Evolutionary conservation across 208 protist genomes (phyloP), one percentile per base, ranked within the genome.

Genomic region (Perkinsela sp.): DNA sequence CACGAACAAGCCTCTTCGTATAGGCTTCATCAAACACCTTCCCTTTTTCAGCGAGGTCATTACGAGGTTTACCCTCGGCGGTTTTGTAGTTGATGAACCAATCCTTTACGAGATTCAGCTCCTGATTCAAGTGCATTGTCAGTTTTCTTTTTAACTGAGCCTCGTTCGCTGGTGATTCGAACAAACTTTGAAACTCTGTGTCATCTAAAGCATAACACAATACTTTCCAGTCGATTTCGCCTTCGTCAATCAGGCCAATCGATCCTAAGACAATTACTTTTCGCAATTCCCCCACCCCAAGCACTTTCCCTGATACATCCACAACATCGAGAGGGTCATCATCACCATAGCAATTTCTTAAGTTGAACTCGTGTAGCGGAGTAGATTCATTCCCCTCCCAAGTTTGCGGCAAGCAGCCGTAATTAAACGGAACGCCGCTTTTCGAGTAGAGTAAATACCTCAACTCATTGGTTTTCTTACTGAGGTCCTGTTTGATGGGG

Each of bases 341-440:
- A 72, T 95, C 90, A 31, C 90, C 90, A 31, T 73, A 74, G 67
- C 89, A 89, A 31, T 80, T 75, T 22, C 22, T 57, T 57, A 6
- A 22, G 13, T 6, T 57, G 40, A 57, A 57, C 31, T 68, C 69
- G 29, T 66, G 15, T 2, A 88, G 78, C 57, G 90, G 82, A 0
- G 88, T 94, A 77, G 89, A 90, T 57, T 6, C 22, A 57, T 22
- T 57, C 40, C 40, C 40, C 73, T 95, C 92, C 89, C 90, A 95
- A 68, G 90, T 95, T 77, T 96, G 93, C 65, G 93, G 93, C 68
- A 96, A 82, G 31, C 87, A 86, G 29, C 93, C 93, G 73, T 96
- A 96, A 79, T 96, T 96, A 78, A 84, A 95, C n/a, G 92, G 84
- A 15, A 93, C 73, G 29, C 92, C 92, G 72, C 94, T 93, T 76